Percentiles rank a stretch among this genome's conserved stretches.
Conservation (phyloP, 345 rosid species). For the Melaleuca alternifolia region DNA sequence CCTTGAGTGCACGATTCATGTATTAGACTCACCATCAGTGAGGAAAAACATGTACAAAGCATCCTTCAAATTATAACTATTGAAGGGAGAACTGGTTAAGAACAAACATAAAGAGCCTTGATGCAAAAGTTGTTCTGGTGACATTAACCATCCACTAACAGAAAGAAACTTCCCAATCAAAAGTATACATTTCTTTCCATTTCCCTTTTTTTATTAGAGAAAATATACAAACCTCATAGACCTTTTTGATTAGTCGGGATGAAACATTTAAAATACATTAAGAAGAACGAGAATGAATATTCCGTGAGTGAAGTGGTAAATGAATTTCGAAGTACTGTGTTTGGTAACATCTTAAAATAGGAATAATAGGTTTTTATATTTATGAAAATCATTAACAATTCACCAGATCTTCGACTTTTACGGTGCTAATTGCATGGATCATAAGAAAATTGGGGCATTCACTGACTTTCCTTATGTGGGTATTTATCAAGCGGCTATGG, state of each 20-base stretch:
- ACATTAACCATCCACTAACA: accelerated
- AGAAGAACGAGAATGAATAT: not conserved
- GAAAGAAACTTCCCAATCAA: too few species aligned
- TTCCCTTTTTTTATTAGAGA: too few species aligned
- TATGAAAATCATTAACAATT: too few species aligned
- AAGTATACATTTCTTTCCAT: too few species aligned
- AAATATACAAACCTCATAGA: too few species aligned
- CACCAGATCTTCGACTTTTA: not conserved
- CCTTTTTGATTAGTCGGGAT: too few species aligned
- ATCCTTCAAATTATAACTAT: not conserved
- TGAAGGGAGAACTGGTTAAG: not conserved
- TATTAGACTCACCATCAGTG: not conserved
- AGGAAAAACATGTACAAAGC: not conserved
- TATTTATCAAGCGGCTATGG: not conserved
- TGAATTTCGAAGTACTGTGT: too few species aligned
- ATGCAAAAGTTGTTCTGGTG: not conserved
- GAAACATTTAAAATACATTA: not conserved
- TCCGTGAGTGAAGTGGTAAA: too few species aligned
- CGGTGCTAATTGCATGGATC: not conserved
- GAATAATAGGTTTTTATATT: too few species aligned
- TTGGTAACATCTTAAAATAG: accelerated
- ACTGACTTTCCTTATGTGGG: not conserved
- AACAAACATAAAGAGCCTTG: not conserved
- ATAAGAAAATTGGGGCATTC: not conserved
- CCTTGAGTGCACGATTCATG: not conserved